phyloP scores from a whole-genome alignment of 164 flowering plant genomes.

The Cinnamomum micranthum region DNA sequence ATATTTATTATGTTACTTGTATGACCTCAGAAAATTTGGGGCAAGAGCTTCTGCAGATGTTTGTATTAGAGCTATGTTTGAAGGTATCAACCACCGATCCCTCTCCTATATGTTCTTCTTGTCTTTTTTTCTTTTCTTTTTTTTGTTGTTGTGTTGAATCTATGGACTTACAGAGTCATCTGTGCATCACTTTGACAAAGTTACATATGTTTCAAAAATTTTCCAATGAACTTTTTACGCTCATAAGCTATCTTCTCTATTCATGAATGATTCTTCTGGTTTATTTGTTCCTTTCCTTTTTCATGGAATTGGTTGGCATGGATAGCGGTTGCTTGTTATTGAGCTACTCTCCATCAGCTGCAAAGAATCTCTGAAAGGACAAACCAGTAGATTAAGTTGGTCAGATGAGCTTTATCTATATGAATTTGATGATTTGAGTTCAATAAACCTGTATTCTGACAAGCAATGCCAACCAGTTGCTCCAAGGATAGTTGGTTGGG shows the following conservation, averaged over 20 bases:
- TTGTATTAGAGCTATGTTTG: constrained; percentile 49
- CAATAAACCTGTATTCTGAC: constrained; percentile 34
- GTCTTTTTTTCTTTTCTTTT: too few species aligned
- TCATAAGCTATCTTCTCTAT: background rate
- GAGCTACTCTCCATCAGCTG: constrained; percentile 43
- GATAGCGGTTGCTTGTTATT: constrained; percentile 60
- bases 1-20: background rate
- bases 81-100: constrained; percentile 35
- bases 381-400: constrained; percentile 35
- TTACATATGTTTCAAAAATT: background rate
- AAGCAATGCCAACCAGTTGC: constrained; percentile 34
- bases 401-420: constrained; percentile 68
- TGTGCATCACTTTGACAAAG: background rate
- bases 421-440: constrained; percentile 54
- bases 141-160: background rate
- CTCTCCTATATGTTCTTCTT: background rate
- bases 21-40: constrained; percentile 52
- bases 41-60: constrained; percentile 70
- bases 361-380: constrained; percentile 21
- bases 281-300: background rate
- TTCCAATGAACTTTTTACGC: background rate
- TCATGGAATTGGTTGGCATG: background rate
- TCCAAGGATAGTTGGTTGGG: constrained; percentile 35
- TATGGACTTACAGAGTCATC: too few species aligned
- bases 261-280: background rate